Percentiles rank a stretch among this genome's conserved stretches.
Conservation (phyloP, 1,139 yeast genomes). For the Kodamaea arcana region DNA sequence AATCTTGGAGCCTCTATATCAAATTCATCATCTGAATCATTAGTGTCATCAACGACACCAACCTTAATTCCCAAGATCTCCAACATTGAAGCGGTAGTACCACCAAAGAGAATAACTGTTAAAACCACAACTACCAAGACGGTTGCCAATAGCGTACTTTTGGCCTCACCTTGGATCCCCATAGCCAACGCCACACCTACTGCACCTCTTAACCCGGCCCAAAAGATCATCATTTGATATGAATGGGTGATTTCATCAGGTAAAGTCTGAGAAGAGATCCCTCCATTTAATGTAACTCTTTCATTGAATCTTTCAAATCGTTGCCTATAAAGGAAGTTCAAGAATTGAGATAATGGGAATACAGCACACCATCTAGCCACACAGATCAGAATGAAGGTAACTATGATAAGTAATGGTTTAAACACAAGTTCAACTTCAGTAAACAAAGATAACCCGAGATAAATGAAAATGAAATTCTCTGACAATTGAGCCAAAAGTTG, state of each 20-base stretch:
- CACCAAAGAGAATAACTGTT: slow-evolving; percentile 95
- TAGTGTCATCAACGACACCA: slow-evolving; percentile 76
- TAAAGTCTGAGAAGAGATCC: slow-evolving; percentile 37
- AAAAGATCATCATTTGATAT: slow-evolving; percentile 97
- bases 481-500: slow-evolving; percentile 91
- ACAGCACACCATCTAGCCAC: slow-evolving; percentile 97
- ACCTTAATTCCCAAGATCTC: slow-evolving; percentile 90
- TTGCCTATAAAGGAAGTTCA: slow-evolving; percentile 73
- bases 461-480: slow-evolving; percentile 94
- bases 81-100: slow-evolving; percentile 97
- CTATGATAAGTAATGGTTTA: slow-evolving; percentile 86
- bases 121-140: slow-evolving; percentile 94
- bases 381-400: slow-evolving; percentile 87
- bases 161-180: slow-evolving; percentile 94
- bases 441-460: slow-evolving; percentile 87
- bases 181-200: slow-evolving; percentile 99
- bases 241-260: slow-evolving; percentile 92
- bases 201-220: slow-evolving; percentile 99
- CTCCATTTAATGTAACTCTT: slow-evolving; percentile 34
- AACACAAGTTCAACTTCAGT: slow-evolving; percentile 95
- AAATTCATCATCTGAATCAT: slow-evolving; percentile 87
- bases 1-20: slow-evolving; percentile 78
- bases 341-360: slow-evolving; percentile 81
- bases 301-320: slow-evolving; percentile 40
- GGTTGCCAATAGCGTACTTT: slow-evolving; percentile 85